Evolutionary conservation across 2,329 filamentous ascomycete genomes (phyloP), one percentile per base, ranked within the genome.

Genomic region (Paecilomyces dactylethromorphus): DNA sequence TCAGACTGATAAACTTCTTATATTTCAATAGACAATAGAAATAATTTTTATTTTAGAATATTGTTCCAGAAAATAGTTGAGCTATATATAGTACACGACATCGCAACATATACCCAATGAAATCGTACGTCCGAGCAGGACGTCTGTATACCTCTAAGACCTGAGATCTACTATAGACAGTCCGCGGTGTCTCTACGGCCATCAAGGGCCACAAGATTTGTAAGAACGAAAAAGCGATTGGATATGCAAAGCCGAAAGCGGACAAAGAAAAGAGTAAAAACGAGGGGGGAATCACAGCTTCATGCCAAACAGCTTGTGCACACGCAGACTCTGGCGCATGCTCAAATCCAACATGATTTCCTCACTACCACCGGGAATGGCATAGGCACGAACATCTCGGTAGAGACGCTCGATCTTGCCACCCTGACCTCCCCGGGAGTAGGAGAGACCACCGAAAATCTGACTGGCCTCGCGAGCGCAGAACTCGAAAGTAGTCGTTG

Each of bases 321-420:
- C 94, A 74, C 86, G 87, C 81, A 96, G 74, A 63, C 88, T 89
- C 82, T 97, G 92, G 67, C 93, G 84, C 75, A 99, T 96, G 78
- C 91, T 96, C 70, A 99, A 77, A 75, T 99, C 94, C 65, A 97
- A 80, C 94, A 99, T 99, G 65, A 99, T 99, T 83, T 99, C 94
- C 80, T 99, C 93, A 65, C 87, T 91, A 24, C 94, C 94, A 69
- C 94, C 94, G 2, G 94, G 94, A 66, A 99, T 93, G 62, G 94
- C 93, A 75, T 99, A 97, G 0, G 94, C 94, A 67, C 94, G 84
- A 15, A 97, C 94, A 74, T 99, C 94, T 63, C 94, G 85, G 77
- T 97, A 97, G 68, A 99, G 78, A 60, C 94, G 81, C 85, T 99
- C 94, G 56, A 97, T 86, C 85, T 97, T 97, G 60, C 86, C 93